Evolutionary conservation across 768 basidiomycete species (phyloP), one percentile per base, ranked within the genome.

Genomic region (Phanerochaete sordida): DNA sequence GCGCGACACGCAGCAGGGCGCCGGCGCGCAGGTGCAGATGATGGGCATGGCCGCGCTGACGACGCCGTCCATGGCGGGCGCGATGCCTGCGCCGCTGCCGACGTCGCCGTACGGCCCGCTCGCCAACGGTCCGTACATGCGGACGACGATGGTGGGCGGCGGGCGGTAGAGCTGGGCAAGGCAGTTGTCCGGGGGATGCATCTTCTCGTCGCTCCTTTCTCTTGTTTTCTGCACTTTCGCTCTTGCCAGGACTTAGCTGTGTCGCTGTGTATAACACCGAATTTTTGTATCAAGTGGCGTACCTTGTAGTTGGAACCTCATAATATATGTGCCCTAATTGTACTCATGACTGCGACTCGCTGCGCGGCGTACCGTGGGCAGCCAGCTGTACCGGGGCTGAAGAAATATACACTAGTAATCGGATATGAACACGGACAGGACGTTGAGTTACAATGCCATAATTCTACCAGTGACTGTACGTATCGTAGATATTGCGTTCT

Each of bases 41-140:
- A 81, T 87, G 79, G 75, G 79, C 51, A 79, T 86, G 63, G 73
- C 71, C 11, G 68, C 70, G 43, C 73, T 83, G 47, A 76, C 79
- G 64, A 73, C 72, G 26, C 70, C 74, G 71, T 61, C 70, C 47
- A 51, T 77, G 78, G 70, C 72, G 60, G 57, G 78, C 68, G 58
- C 68, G 43, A 65, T 84, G 52, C 77, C 80, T 39, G 75, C 80
- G 27, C 72, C 79, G 21, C 71, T 84, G 60, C 77, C 80, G 12
- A 73, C 81, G 43, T 76, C 84, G 57, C 77, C 84, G 46, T 89
- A 87, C 70, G 83, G 81, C 23, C 79, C 84, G 3, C 80, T 89
- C 79, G 69, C 73, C 16, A 86, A 81, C 67, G 86, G 84, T 31
- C 84, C 84, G 19, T 90, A 86, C 68, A 77, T 89, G 75, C 82